Conservation (phyloP, 164 flowering plant genomes). For the Umbellularia californica region DNA sequence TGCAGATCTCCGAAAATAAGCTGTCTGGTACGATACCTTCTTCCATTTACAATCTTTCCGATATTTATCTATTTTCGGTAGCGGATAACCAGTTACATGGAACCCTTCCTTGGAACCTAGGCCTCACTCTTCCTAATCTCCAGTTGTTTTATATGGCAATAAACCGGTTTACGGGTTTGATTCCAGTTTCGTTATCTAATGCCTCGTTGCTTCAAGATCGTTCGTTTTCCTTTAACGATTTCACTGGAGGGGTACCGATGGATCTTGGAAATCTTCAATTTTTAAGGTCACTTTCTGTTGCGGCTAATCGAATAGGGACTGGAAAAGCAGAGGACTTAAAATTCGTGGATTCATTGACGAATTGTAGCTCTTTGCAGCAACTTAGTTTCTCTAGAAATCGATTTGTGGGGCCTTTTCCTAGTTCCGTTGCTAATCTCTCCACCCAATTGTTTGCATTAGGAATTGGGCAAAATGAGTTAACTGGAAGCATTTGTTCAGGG, state of each 20-base stretch:
- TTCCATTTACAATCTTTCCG: constrained; percentile 2
- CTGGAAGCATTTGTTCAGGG: background rate
- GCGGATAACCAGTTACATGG: background rate
- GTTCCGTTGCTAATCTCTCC: constrained; percentile 46
- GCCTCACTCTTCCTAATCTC: constrained; percentile 7
- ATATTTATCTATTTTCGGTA: background rate
- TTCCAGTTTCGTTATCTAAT: constrained; percentile 5
- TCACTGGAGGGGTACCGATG: background rate
- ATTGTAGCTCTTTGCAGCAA: constrained; percentile 8
- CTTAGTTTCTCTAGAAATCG: constrained; percentile 33
- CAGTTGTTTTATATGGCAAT: background rate
- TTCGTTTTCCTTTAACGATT: background rate
- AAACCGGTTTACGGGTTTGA: background rate
- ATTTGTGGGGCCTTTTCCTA: constrained; percentile 39
- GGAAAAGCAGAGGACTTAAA: constrained; percentile 7
- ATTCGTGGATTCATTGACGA: constrained; percentile 21
- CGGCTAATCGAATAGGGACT: constrained; percentile 1
- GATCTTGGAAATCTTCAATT: background rate
- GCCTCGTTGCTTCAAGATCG: background rate
- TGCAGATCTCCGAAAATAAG: background rate
- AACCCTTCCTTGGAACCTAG: background rate
- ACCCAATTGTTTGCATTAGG: background rate
- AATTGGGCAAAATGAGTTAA: background rate
- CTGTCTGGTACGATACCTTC: constrained; percentile 1
- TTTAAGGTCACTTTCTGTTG: background rate